These are phyloP conservation scores for Colletotrichum sp. DNA, from an alignment of 2,329 filamentous ascomycete species.

Conservation along the genomic window DNA sequence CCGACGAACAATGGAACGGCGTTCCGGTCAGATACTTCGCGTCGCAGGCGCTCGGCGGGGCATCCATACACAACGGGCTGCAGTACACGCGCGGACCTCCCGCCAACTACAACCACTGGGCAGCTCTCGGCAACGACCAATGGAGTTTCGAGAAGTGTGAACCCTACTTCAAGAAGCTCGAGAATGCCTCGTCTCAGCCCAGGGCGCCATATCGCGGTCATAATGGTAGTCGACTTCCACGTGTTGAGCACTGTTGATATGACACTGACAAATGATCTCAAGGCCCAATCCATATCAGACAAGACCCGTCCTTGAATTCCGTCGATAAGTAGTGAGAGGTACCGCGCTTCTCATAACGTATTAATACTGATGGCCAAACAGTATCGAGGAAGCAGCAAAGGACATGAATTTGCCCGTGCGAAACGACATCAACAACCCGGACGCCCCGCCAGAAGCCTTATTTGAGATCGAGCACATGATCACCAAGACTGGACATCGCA, in stretches of 20 bases:
- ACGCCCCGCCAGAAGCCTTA: conserved; percentile 28
- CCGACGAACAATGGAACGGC: conserved; percentile 24
- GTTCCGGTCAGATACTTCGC: conserved; percentile 24
- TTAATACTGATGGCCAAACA: background rate
- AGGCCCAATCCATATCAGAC: conserved; percentile 24
- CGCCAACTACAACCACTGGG: conserved; percentile 33
- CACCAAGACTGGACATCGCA: conserved; percentile 24
- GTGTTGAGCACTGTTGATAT: accelerated
- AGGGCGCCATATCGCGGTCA: conserved; percentile 26
- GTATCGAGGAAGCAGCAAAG: conserved; percentile 26
- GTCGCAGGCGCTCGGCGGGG: conserved; percentile 35
- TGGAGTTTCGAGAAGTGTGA: conserved; percentile 38
- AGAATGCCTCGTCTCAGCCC: conserved; percentile 25
- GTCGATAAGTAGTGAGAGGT: conserved; percentile 22
- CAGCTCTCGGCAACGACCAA: conserved; percentile 30
- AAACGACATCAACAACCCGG: conserved; percentile 31
- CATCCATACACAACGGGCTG: conserved; percentile 35
- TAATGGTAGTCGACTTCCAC: conserved; percentile 9
- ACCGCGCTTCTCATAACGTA: too few relatives aligned
- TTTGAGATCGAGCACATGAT: conserved; percentile 33
- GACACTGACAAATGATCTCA: background rate
- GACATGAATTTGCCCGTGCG: conserved; percentile 29
- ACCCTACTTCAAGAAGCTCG: conserved; percentile 34
- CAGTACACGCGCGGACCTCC: conserved; percentile 33
- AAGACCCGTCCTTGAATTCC: background rate